Evolutionary conservation across 129 eudicot genomes (phyloP).

Genomic region (Silybum marianum): DNA sequence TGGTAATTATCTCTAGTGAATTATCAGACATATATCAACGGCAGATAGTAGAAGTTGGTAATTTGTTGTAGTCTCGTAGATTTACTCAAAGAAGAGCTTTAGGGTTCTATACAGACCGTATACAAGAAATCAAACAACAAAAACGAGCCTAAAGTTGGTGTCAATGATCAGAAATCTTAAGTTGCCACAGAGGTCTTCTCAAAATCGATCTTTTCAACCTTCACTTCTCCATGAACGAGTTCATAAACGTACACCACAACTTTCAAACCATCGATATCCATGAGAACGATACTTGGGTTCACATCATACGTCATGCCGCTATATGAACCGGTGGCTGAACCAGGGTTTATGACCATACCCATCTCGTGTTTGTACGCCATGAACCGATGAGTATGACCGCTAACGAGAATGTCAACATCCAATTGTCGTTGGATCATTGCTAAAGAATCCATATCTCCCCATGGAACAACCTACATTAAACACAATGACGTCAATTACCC

Average conservation of each 20-base stretch:
- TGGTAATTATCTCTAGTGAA: neutral
- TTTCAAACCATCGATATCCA: slow-evolving; percentile 95
- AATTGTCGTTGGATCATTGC: slow-evolving; percentile 98
- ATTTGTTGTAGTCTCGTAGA: neutral
- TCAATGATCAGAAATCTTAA: neutral
- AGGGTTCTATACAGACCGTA: neutral
- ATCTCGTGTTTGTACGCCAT: slow-evolving; percentile 99
- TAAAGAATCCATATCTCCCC: slow-evolving; percentile 96
- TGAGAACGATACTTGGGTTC: slow-evolving; percentile 96
- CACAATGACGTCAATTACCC: neutral
- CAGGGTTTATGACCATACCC: slow-evolving; percentile 96
- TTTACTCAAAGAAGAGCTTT: neutral
- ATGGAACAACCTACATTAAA: slow-evolving; percentile 72
- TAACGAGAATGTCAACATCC: slow-evolving; percentile 93
- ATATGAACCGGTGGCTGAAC: slow-evolving; percentile 97
- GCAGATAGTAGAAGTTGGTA: neutral
- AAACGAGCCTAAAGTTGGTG: neutral
- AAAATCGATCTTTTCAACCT: slow-evolving; percentile 95
- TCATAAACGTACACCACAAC: slow-evolving; percentile 96
- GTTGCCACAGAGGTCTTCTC: slow-evolving; percentile 72
- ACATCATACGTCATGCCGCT: slow-evolving; percentile 93
- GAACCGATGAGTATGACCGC: slow-evolving; percentile 95
- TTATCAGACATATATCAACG: neutral
- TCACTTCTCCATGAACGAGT: slow-evolving; percentile 96
- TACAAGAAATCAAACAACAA: neutral